These are phyloP conservation scores for Polygonum aviculare DNA, from an alignment of 148 eudicot genomes.

Conservation along the genomic window DNA sequence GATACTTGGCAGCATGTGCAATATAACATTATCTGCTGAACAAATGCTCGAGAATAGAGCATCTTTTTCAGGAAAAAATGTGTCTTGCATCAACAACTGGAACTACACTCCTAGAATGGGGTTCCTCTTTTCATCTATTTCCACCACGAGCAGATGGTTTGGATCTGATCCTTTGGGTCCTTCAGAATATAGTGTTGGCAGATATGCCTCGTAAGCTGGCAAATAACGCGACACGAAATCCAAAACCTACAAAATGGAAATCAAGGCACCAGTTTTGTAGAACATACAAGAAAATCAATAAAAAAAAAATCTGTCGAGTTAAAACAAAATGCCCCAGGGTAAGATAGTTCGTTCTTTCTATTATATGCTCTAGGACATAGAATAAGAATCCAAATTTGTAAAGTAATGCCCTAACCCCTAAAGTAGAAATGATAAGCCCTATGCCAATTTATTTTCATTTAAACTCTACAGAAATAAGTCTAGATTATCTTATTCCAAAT, in stretches of 20 bases:
- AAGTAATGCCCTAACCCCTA: no score
- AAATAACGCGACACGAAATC: slow-evolving; percentile 94
- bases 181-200: slow-evolving; percentile 80
- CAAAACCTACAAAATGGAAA: slow-evolving; percentile 44
- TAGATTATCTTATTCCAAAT: no score
- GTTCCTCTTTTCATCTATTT: slow-evolving; percentile 92
- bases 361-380: no score
- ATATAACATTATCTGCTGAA: not conserved
- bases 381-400: no score
- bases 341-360: not conserved
- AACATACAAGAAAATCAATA: not conserved
- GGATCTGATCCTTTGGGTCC: slow-evolving; percentile 88
- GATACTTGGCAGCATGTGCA: not conserved
- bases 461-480: no score
- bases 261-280: not conserved
- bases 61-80: not conserved
- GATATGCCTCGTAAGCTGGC: slow-evolving; percentile 94
- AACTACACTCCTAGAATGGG: slow-evolving; percentile 62
- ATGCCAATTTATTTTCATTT: no score
- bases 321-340: not conserved
- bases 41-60: not conserved
- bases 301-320: not conserved
- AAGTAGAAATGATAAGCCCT: not conserved
- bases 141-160: slow-evolving; percentile 53
- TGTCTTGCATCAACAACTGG: not conserved